These are phyloP conservation scores for Cylindrodendrum hubeiense DNA, from an alignment of 2,329 filamentous ascomycete genomes.

Conservation along the genomic window DNA sequence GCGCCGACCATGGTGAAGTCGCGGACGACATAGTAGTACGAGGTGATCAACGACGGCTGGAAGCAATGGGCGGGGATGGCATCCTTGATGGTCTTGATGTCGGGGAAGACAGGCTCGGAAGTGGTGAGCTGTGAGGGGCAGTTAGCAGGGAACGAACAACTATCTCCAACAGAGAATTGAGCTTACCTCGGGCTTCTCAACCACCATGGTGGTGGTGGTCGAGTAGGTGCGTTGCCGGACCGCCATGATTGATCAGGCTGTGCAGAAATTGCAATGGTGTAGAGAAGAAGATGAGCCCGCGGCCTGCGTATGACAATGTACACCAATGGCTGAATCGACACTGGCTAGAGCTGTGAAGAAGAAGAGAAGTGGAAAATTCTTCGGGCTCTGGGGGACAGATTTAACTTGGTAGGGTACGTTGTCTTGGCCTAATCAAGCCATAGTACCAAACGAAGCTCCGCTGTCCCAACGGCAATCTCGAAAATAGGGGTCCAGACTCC, in stretches of 20 bases:
- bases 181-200: slow-evolving; percentile 30
- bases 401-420: slow-evolving; percentile 24
- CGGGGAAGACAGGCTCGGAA: slow-evolving; percentile 41
- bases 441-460: slow-evolving; percentile 30
- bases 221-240: slow-evolving; percentile 43
- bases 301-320: neutral
- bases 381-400: slow-evolving; percentile 11
- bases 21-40: slow-evolving; percentile 67
- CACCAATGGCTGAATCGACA: slow-evolving; percentile 1
- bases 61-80: slow-evolving; percentile 74
- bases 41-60: slow-evolving; percentile 63
- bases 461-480: slow-evolving; percentile 19
- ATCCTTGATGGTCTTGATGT: slow-evolving; percentile 48
- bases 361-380: slow-evolving; percentile 13
- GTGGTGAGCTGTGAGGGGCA: neutral
- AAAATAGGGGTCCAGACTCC: slow-evolving; percentile 42
- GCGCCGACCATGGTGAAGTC: slow-evolving; percentile 63
- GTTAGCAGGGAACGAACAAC: no score
- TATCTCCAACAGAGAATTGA: slow-evolving; percentile 13
- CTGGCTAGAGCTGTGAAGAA: slow-evolving; percentile 1
- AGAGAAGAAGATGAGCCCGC: neutral
- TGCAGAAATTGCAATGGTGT: neutral
- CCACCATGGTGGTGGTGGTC: slow-evolving; percentile 29
- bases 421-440: slow-evolving; percentile 40
- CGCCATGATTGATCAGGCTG: slow-evolving; percentile 34